Evolutionary conservation across 352 stramenopile species (phyloP).

Genomic region (Pythium diclinum): DNA sequence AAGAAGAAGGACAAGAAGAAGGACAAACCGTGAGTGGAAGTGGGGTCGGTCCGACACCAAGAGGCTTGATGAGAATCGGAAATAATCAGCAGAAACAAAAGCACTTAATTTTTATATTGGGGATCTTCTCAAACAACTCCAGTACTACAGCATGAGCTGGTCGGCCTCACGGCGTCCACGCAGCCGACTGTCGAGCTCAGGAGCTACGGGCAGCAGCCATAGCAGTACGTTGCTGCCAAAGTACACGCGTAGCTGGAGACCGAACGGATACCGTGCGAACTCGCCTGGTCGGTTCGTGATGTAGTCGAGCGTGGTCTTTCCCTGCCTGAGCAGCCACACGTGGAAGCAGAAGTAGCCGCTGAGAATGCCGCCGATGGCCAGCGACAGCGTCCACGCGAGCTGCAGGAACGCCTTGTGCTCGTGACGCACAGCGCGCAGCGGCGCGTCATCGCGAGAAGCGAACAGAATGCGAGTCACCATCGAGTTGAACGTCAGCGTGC

Average conservation of each 20-base stretch:
- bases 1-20: constrained; percentile 90
- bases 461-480: constrained; percentile 38
- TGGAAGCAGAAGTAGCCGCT: constrained; percentile 74
- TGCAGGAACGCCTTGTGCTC: constrained; percentile 34
- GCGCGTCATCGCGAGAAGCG: background rate
- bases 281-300: constrained; percentile 51
- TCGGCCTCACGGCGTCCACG: constrained; percentile 33
- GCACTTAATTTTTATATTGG: background rate
- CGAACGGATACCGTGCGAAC: constrained; percentile 40
- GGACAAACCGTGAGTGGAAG: constrained; percentile 47
- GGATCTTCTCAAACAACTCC: background rate
- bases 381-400: constrained; percentile 45
- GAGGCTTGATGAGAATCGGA: background rate
- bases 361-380: constrained; percentile 55
- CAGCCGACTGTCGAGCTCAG: constrained; percentile 22
- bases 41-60: too few species aligned
- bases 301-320: constrained; percentile 79
- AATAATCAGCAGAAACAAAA: background rate
- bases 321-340: constrained; percentile 58
- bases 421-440: constrained; percentile 16
- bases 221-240: constrained; percentile 52
- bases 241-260: constrained; percentile 57
- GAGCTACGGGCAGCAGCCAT: constrained; percentile 60
- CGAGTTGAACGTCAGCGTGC: constrained; percentile 53
- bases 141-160: constrained; percentile 34